Conservation (phyloP, 2,329 filamentous ascomycete species). For the Ophiocordyceps camponoti-floridani region DNA sequence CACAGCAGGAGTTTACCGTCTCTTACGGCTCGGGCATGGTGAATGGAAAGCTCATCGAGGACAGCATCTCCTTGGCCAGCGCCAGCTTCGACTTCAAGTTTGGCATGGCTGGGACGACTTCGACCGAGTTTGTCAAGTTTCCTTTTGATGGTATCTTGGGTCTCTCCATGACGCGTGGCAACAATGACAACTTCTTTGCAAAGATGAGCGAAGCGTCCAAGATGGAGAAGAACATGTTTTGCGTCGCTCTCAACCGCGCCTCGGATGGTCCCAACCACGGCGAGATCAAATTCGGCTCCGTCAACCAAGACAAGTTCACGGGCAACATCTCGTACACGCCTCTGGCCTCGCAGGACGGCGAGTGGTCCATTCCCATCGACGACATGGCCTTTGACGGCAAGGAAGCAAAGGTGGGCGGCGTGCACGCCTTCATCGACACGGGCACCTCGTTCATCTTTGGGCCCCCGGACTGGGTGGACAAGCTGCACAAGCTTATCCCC, state of each 20-base stretch:
- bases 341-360: slow-evolving; percentile 28
- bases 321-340: slow-evolving; percentile 52
- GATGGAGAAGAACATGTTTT: slow-evolving; percentile 48
- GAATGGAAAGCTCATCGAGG: slow-evolving; percentile 44
- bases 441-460: slow-evolving; percentile 69
- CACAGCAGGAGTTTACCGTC: slow-evolving; percentile 40
- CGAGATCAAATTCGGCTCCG: slow-evolving; percentile 58
- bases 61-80: slow-evolving; percentile 49
- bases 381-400: slow-evolving; percentile 45
- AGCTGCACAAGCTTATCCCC: slow-evolving; percentile 50
- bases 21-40: slow-evolving; percentile 65
- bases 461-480: slow-evolving; percentile 45
- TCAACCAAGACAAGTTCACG: slow-evolving; percentile 47
- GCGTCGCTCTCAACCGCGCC: slow-evolving; percentile 50
- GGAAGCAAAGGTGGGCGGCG: slow-evolving; percentile 33
- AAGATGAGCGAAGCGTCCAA: slow-evolving; percentile 35
- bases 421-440: slow-evolving; percentile 61
- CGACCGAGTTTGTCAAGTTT: slow-evolving; percentile 57
- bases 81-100: slow-evolving; percentile 48
- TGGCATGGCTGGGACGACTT: slow-evolving; percentile 54
- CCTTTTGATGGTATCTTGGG: slow-evolving; percentile 82
- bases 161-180: slow-evolving; percentile 44
- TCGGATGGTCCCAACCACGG: slow-evolving; percentile 51
- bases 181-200: slow-evolving; percentile 49
- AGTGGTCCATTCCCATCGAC: slow-evolving; percentile 59